Evolutionary conservation across 2,329 filamentous ascomycete species (phyloP).

Genomic region (Pseudogymnoascus sp.): DNA sequence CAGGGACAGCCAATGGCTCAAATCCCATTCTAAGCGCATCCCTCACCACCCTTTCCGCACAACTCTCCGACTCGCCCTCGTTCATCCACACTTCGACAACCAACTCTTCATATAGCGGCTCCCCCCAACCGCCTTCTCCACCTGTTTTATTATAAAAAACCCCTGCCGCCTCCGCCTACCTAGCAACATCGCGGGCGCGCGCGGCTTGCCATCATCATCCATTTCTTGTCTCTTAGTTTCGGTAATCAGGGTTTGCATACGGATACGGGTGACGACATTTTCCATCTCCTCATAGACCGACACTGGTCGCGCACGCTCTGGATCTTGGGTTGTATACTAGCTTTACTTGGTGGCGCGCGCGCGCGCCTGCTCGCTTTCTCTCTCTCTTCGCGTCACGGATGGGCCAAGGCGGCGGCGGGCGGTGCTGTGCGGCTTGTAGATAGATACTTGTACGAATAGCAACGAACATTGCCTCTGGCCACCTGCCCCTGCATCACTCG

Average conservation of each 20-base stretch:
- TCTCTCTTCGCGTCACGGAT: not conserved
- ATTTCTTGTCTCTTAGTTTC: slow-evolving; percentile 6
- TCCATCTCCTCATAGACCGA: not conserved
- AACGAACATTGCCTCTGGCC: slow-evolving; percentile 1
- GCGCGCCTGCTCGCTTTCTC: not conserved
- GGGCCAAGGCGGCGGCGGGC: not conserved
- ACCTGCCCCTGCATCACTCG: not conserved
- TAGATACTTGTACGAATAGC: slow-evolving; percentile 9
- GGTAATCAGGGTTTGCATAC: slow-evolving; percentile 4
- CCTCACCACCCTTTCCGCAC: not conserved
- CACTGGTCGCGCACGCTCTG: not conserved
- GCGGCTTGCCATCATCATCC: not conserved
- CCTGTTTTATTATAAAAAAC: slow-evolving; percentile 8
- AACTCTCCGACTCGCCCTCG: not conserved
- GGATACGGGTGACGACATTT: slow-evolving; percentile 1
- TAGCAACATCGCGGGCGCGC: not conserved
- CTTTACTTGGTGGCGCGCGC: not conserved
- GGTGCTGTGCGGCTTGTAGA: slow-evolving; percentile 7
- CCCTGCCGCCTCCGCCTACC: not conserved
- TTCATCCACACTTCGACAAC: slow-evolving; percentile 8
- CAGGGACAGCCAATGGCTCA: slow-evolving; percentile 40
- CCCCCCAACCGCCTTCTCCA: not conserved
- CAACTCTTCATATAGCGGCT: not conserved
- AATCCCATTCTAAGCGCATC: slow-evolving; percentile 54
- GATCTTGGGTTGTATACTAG: slow-evolving; percentile 6